Percentiles rank a stretch among this genome's conserved stretches.
phyloP scores from a whole-genome alignment of 2,329 filamentous ascomycete genomes.

The Pseudocercospora cruenta region DNA sequence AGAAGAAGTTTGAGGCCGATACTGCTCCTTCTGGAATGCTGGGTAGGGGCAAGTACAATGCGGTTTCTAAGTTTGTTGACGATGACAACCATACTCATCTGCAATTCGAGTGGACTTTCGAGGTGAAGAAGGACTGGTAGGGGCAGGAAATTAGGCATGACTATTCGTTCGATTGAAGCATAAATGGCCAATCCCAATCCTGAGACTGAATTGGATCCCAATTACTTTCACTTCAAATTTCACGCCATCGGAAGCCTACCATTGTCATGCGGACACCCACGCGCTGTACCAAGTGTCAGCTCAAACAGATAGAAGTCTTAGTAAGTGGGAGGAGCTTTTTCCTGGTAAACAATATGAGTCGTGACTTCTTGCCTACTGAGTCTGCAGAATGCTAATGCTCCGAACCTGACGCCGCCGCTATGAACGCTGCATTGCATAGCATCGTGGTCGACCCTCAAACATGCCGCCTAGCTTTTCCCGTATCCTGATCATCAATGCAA shows the following conservation, averaged over 20 bases:
- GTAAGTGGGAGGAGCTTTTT: too few relatives aligned
- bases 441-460: background rate
- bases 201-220: background rate
- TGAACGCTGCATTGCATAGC: conserved; percentile 13
- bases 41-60: conserved; percentile 86
- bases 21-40: conserved; percentile 84
- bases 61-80: conserved; percentile 87
- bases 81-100: conserved; percentile 92
- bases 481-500: background rate
- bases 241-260: background rate
- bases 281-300: background rate
- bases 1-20: conserved; percentile 67
- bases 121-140: conserved; percentile 96
- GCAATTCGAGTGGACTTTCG: conserved; percentile 93
- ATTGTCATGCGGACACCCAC: background rate
- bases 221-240: background rate
- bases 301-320: background rate
- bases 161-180: background rate
- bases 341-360: background rate
- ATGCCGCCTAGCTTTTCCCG: background rate
- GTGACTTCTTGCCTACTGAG: background rate
- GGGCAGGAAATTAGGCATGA: background rate
- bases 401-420: conserved; percentile 10
- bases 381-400: background rate
- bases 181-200: background rate